Evolutionary conservation across 306 rosid genomes (phyloP), one percentile per base, ranked within the genome.

Genomic region (Ziziphus jujuba): DNA sequence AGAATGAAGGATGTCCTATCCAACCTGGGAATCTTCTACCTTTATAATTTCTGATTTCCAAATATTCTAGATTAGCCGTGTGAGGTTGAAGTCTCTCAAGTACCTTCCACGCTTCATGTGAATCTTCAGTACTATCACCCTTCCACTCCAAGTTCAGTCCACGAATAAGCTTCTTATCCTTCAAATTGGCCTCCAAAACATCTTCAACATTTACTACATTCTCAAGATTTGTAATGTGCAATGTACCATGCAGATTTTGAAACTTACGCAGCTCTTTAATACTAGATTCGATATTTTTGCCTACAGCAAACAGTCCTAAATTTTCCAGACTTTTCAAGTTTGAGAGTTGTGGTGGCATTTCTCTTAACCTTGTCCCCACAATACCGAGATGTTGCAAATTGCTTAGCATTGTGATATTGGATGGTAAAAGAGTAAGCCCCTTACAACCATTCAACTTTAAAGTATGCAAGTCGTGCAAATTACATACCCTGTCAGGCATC

Each of bases 401-500:
- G 70, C 52, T 28, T 20, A 70, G 61, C 43, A 43, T 59, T 8
- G 35, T 47, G 28, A 61, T 19, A 19, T 65, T 60, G 33, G 57
- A 9, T 6, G 79, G 83, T 25, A 79, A 28, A 17, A 25, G 61
- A 4, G 31, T 21, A 4, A 73, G 71, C 1, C 0, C 7, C 0
- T 13, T 0, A 28, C 76, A 73, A 21, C 15, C 10, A 0, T 17
- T 6, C 73, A 79, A 14, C 20, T 64, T 0, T 0, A 74, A 20
- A 4, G 79, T 79, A 9, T 69, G 83, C 65, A 79, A 21, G 31
- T 65, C 65, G 56, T 59, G 60, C 45, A 79, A 7, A 16, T 36
- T 44, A 20, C 71, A 52, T 28, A 72, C 17, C 0, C 73, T 13
- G 3, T 69, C 34, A 1, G 79, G 69, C 12, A 79, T 10, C 28